Base-by-base conservation (phyloP, 768 basidiomycete genomes). In the Boletus subparvulus region DNA sequence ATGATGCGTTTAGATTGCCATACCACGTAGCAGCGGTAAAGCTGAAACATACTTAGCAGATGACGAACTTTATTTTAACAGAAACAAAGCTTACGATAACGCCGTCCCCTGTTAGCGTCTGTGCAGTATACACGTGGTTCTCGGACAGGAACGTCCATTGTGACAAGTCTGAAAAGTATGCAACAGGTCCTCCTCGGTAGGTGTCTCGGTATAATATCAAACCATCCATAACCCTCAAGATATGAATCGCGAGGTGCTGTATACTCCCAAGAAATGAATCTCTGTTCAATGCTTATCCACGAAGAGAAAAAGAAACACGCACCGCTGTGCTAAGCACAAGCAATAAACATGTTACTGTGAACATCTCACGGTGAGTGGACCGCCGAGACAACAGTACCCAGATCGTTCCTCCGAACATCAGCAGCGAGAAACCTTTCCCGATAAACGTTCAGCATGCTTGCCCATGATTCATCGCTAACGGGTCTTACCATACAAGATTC, bases 351-450 rank as follows among this genome's bases (percentile, higher is more conserved):
- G 70, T 56, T 3, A 65, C 57, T 1, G 49, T 33, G 7, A 70
- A 4, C 66, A 71, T 65, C 19, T 43, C 49, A 5, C 16, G 39
- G 46, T 66, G 13, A 16, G 40, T 47, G 21, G 35, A 42, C n/a
- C 54, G 61, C 17, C 55, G 55, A 24, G 36, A 50, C 7, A 62
- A 30, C 13, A 72, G 52, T 3, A 63, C 58, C 62, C 62, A 68
- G 2, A 73, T 48, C 1, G 72, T 72, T 11, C 55, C 62, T 6
- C 66, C 63, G 50, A 71, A 74, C 73, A 74, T 72, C n/a, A 72
- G 41, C 12, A 72, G 11, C 2, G 70, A 74, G 58, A 72, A 72
- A 3, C 72, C 73, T 74, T 47, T 14, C 10, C 4, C 11, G 4
- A 21, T 0, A n/a, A 26, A 12, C 2, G 1, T 26, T 42, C 19